phyloP scores from a whole-genome alignment of 2,329 filamentous ascomycete genomes.

The Aspergillus fijiensis region DNA sequence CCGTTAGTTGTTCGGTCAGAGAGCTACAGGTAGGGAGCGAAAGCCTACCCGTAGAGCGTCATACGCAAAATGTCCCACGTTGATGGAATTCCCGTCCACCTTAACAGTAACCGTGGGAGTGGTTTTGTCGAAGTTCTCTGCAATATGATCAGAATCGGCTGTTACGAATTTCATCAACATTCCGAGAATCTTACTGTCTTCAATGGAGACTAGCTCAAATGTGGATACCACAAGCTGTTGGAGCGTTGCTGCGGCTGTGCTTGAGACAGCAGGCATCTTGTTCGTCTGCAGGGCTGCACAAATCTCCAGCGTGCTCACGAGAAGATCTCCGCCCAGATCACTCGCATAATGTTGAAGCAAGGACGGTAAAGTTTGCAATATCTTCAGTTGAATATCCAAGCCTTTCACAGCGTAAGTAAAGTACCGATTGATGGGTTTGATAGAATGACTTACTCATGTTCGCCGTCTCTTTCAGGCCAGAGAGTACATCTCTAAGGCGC shows the following conservation, averaged over 20 bases:
- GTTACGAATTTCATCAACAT: not conserved
- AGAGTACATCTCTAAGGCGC: slow-evolving; percentile 80
- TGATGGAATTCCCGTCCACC: slow-evolving; percentile 62
- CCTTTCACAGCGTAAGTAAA: slow-evolving; percentile 45
- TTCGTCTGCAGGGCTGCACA: slow-evolving; percentile 88
- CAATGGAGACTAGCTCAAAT: slow-evolving; percentile 83
- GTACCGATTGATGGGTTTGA: not conserved
- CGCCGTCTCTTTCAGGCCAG: slow-evolving; percentile 82
- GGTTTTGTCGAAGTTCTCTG: slow-evolving; percentile 44
- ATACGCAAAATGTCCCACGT: slow-evolving; percentile 72
- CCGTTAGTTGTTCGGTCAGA: slow-evolving; percentile 1
- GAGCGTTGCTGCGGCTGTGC: slow-evolving; percentile 92
- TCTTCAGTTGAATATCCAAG: slow-evolving; percentile 92
- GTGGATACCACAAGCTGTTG: slow-evolving; percentile 90
- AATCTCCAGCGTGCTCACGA: slow-evolving; percentile 81
- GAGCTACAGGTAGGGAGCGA: not conserved
- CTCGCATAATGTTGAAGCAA: slow-evolving; percentile 85
- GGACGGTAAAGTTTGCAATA: slow-evolving; percentile 86
- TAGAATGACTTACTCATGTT: slow-evolving; percentile 56
- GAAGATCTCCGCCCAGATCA: slow-evolving; percentile 75
- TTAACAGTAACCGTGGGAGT: slow-evolving; percentile 67
- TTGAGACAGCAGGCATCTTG: slow-evolving; percentile 91
- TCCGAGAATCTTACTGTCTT: slow-evolving; percentile 65
- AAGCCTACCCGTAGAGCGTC: slow-evolving; percentile 72
- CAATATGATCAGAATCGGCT: slow-evolving; percentile 8